phyloP scores from a whole-genome alignment of 169 alveolate genomes.

The Eimeria sp. region DNA sequence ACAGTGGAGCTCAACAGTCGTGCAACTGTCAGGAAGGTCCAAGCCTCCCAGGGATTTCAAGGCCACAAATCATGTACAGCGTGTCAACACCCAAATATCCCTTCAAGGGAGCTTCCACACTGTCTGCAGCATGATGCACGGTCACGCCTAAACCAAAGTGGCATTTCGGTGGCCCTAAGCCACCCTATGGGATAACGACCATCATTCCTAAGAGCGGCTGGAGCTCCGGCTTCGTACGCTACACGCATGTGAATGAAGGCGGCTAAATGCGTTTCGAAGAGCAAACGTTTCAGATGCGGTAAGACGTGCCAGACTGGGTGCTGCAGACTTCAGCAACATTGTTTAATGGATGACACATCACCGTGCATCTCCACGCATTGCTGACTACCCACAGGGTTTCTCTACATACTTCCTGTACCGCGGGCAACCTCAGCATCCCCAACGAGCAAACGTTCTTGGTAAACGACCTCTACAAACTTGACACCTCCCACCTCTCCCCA shows the following conservation, averaged over 20 bases:
- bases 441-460: too few relatives aligned
- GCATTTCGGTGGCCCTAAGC: background rate
- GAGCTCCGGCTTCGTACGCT: background rate
- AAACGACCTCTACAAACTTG: too few relatives aligned
- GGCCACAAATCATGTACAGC: background rate
- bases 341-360: background rate
- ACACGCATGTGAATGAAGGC: background rate
- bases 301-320: background rate
- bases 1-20: too few relatives aligned
- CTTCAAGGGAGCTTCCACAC: background rate
- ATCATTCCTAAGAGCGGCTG: background rate
- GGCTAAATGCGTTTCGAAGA: too few relatives aligned
- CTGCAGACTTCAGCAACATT: background rate
- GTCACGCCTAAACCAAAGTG: too few relatives aligned
- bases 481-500: too few relatives aligned
- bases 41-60: background rate
- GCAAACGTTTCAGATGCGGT: background rate
- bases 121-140: background rate
- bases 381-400: background rate
- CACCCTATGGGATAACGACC: background rate
- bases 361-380: background rate
- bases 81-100: background rate
- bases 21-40: background rate
- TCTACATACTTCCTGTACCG: background rate
- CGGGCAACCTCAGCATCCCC: background rate